Evolutionary conservation across 1,139 yeast species (phyloP).

Genomic region (Pichia sp.): DNA sequence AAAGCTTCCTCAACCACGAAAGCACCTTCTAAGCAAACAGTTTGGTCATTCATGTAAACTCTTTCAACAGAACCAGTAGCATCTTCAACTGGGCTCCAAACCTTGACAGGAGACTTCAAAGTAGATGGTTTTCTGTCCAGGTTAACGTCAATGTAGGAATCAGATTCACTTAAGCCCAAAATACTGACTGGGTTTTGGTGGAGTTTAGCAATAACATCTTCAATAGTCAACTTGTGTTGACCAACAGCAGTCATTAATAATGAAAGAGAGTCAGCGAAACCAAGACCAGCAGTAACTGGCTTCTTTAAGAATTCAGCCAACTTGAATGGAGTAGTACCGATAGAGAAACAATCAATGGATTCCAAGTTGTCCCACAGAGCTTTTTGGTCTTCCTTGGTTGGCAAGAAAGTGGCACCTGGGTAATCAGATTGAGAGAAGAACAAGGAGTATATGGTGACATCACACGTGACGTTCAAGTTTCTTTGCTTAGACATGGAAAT

Average conservation of each 20-base stretch:
- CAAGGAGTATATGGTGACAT: constrained; percentile 74
- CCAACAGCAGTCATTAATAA: constrained; percentile 75
- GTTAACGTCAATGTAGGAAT: constrained; percentile 73
- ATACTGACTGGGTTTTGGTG: constrained; percentile 78
- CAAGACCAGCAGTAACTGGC: constrained; percentile 61
- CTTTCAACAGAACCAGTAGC: constrained; percentile 82
- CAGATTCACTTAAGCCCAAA: constrained; percentile 79
- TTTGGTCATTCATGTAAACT: constrained; percentile 70
- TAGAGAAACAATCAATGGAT: constrained; percentile 77
- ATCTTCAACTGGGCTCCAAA: constrained; percentile 49
- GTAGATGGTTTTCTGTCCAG: constrained; percentile 57
- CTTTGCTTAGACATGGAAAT: constrained; percentile 82
- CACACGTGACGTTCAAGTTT: constrained; percentile 81
- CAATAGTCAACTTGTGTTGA: constrained; percentile 62
- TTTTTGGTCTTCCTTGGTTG: constrained; percentile 71
- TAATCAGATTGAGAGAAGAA: constrained; percentile 69
- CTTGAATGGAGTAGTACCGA: constrained; percentile 73
- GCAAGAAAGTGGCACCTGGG: constrained; percentile 66
- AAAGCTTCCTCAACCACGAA: constrained; percentile 49
- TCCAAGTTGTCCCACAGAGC: constrained; percentile 75
- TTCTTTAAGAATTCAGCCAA: constrained; percentile 61
- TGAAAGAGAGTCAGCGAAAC: constrained; percentile 76
- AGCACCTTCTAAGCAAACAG: constrained; percentile 80
- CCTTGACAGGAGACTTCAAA: constrained; percentile 30
- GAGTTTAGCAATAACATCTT: constrained; percentile 65